Percentiles rank a stretch among this genome's conserved stretches.
These are phyloP conservation scores for Trichoderma asperellum DNA, from an alignment of 2,329 filamentous ascomycete genomes.

Conservation along the genomic window DNA sequence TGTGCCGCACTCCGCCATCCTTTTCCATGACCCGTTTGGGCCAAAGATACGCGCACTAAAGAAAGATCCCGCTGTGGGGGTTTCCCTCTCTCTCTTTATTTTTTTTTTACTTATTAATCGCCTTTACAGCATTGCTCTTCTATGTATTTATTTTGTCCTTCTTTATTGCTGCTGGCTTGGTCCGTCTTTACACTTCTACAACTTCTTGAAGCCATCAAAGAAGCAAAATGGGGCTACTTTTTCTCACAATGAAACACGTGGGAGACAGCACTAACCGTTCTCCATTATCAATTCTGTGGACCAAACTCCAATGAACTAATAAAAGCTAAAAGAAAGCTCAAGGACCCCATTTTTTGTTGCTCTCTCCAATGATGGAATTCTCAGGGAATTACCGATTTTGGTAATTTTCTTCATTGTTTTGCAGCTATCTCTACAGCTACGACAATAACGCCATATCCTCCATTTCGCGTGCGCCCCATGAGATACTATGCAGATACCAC, in stretches of 20 bases:
- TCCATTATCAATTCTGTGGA: neutral
- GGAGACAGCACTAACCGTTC: neutral
- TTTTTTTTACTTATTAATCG: neutral
- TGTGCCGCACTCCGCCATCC: neutral
- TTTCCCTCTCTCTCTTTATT: neutral
- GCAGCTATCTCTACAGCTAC: neutral
- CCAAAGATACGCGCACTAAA: constrained; percentile 26
- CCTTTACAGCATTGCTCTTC: neutral
- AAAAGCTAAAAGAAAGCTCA: neutral
- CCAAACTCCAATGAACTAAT: neutral
- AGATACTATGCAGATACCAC: neutral
- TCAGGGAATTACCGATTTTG: constrained; percentile 19
- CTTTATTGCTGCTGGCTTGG: neutral
- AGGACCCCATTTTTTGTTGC: neutral
- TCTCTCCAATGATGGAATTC: neutral
- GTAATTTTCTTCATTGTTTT: constrained; percentile 1
- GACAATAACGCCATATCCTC: constrained; percentile 9
- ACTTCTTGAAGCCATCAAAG: neutral
- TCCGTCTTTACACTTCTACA: neutral
- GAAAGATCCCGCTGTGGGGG: constrained; percentile 13
- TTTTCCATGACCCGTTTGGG: constrained; percentile 18
- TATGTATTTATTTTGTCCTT: neutral
- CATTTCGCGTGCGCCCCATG: constrained; percentile 3
- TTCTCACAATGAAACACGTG: neutral
- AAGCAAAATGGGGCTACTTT: neutral